Percentiles rank a stretch among this genome's conserved stretches.
These are phyloP conservation scores for Tephrocybe sp. DNA, from an alignment of 768 basidiomycete species.

Conservation along the genomic window DNA sequence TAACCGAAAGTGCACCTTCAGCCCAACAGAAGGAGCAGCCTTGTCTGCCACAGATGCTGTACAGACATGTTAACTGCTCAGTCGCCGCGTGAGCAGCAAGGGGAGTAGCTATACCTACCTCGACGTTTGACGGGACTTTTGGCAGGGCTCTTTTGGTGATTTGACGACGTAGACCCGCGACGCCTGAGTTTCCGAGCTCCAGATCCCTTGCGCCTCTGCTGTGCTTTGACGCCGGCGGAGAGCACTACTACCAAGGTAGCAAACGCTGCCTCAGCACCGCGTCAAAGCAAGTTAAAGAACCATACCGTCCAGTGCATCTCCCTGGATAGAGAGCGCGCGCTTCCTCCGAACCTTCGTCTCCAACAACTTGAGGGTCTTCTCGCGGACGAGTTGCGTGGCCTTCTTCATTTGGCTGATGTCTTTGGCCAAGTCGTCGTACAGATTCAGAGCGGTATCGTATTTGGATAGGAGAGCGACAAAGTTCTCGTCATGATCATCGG, in stretches of 20 bases:
- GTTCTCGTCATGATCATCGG: not conserved
- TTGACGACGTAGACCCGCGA: conserved; percentile 1
- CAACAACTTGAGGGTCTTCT: conserved; percentile 11
- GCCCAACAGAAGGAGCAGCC: not conserved
- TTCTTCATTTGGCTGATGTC: conserved; percentile 8
- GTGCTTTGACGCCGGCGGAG: conserved; percentile 12
- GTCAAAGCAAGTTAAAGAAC: not conserved
- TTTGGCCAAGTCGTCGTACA: conserved; percentile 10
- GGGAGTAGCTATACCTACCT: no score
- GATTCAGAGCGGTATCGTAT: conserved; percentile 8
- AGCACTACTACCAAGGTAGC: conserved; percentile 6
- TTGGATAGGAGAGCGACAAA: conserved; percentile 6
- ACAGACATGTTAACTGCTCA: not conserved
- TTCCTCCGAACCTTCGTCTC: conserved; percentile 7
- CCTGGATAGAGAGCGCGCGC: conserved; percentile 3
- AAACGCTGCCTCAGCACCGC: not conserved
- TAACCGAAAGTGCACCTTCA: conserved; percentile 1
- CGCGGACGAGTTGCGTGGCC: conserved; percentile 5
- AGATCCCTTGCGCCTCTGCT: conserved; percentile 11
- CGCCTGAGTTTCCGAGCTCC: conserved; percentile 3
- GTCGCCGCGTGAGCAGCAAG: no score
- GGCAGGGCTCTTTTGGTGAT: not conserved
- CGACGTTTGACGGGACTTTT: conserved; percentile 2
- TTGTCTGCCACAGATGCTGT: not conserved
- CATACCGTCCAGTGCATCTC: conserved; percentile 8